A percentile compares a stretch with the other conserved stretches of the same genome.
Evolutionary conservation across 2,329 filamentous ascomycete species (phyloP).

Genomic region (Penicillium hesseltinei): DNA sequence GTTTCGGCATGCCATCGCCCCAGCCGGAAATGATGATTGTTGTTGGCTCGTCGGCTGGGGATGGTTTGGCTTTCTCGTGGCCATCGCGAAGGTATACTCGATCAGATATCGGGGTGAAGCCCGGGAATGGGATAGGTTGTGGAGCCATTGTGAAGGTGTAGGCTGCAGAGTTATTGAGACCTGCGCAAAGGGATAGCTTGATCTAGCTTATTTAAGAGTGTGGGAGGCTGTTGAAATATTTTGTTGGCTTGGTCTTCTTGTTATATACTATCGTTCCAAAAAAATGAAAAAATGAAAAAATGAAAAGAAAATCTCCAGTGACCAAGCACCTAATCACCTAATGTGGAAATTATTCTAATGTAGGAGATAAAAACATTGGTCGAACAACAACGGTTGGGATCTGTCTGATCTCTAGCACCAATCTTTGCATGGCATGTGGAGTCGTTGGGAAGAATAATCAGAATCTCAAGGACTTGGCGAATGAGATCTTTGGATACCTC

Average conservation of each 20-base stretch:
- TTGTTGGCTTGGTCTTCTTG: neutral
- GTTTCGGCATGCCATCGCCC: slow-evolving; percentile 56
- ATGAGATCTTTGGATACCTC: neutral
- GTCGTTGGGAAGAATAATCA: slow-evolving; percentile 1
- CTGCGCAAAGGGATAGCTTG: neutral
- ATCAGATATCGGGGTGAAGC: slow-evolving; percentile 50
- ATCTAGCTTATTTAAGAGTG: neutral
- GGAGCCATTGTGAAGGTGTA: slow-evolving; percentile 15
- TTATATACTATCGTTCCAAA: neutral
- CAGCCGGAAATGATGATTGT: slow-evolving; percentile 54
- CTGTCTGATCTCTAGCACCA: neutral
- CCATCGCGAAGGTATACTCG: slow-evolving; percentile 48
- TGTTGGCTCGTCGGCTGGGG: slow-evolving; percentile 31
- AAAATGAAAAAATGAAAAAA: neutral
- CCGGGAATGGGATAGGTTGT: slow-evolving; percentile 35
- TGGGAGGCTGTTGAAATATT: neutral
- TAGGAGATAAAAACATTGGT: neutral
- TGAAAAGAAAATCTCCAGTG: neutral
- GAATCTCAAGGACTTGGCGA: neutral
- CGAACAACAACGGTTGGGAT: slow-evolving; percentile 6
- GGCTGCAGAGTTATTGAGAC: neutral
- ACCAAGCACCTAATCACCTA: neutral
- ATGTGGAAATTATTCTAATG: neutral
- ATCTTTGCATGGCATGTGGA: slow-evolving; percentile 1
- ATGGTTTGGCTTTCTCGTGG: slow-evolving; percentile 18